A percentile compares a stretch with the other conserved stretches of the same genome.
Conservation (phyloP, 176 grass and related monocot genomes). For the barley (Hordeum vulgare) region MorexV3_pseudomolecules_assembly NC_058523.1:351062027-351062526, state of each 20-base stretch:
- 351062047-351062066: conserved; percentile 79
- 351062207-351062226: neutral
- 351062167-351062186: conserved; percentile 97
- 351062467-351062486: too few species aligned
- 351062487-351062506: too few species aligned
- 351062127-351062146: conserved; percentile 80
- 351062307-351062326: neutral
- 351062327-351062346: neutral
- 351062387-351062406: too few species aligned
- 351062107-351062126: conserved; percentile 84
- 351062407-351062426: too few species aligned
- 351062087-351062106: conserved; percentile 88
- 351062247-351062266: conserved; percentile 32
- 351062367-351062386: too few species aligned
- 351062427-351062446: too few species aligned
- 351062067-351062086: conserved; percentile 88
- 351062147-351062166: conserved; percentile 78
- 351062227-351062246: neutral
- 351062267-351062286: conserved; percentile 7
- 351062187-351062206: conserved; percentile 71
- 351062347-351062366: neutral
- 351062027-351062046: conserved; percentile 75
- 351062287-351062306: neutral
- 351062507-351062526: too few species aligned
- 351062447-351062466: too few species aligned